Conservation (phyloP, 2,329 filamentous ascomycete genomes). For the Verticillium zaregamsianum region DNA sequence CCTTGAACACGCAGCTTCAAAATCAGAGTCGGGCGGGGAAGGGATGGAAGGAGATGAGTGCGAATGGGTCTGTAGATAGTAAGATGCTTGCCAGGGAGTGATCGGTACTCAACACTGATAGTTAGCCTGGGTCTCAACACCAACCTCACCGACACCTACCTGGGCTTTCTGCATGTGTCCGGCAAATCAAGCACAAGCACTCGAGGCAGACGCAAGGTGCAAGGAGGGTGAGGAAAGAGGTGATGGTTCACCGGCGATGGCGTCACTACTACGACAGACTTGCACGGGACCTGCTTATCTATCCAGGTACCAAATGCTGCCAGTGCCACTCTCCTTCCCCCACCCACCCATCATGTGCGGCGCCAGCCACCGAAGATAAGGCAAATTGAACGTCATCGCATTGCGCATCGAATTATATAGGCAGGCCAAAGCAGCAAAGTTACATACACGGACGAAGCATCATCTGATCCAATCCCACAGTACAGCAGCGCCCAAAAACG, state of each 20-base stretch:
- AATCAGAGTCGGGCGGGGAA: neutral
- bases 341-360: neutral
- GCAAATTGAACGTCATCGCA: neutral
- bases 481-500: neutral
- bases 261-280: neutral
- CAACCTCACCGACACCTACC: neutral
- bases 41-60: neutral
- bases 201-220: neutral
- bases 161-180: neutral
- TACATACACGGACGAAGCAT: neutral
- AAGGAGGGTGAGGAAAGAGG: neutral
- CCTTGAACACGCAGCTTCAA: neutral
- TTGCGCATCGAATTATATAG: neutral
- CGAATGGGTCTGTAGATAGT: neutral
- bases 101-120: neutral
- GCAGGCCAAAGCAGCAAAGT: neutral
- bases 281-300: neutral
- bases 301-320: neutral
- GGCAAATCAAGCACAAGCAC: neutral
- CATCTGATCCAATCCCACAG: neutral
- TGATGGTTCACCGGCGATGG: neutral
- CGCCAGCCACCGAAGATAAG: neutral
- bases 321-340: neutral
- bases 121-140: neutral
- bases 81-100: neutral